These are phyloP conservation scores for Colletotrichum zoysiae DNA, from an alignment of 2,329 filamentous ascomycete species.

Conservation along the genomic window DNA sequence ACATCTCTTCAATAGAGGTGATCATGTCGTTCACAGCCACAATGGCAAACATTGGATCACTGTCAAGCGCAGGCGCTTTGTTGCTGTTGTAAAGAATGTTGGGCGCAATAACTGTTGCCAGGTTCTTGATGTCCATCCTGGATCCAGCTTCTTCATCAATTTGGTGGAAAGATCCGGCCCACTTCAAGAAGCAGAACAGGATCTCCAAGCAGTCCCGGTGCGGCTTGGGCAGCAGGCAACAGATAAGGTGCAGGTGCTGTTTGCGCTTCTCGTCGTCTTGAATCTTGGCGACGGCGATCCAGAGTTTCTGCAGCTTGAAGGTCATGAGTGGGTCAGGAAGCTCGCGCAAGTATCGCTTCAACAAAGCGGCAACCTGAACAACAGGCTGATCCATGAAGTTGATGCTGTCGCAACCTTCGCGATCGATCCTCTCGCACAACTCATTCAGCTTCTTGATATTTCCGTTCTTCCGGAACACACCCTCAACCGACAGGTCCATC, in stretches of 20 bases:
- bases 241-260: slow-evolving; percentile 88
- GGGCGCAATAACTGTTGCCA: slow-evolving; percentile 96
- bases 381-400: slow-evolving; percentile 91
- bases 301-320: slow-evolving; percentile 92
- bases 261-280: slow-evolving; percentile 83
- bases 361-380: slow-evolving; percentile 90
- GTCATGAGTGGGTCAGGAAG: slow-evolving; percentile 95
- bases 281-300: slow-evolving; percentile 91
- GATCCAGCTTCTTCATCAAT: slow-evolving; percentile 97
- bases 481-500: slow-evolving; percentile 99
- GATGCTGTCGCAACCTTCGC: slow-evolving; percentile 84
- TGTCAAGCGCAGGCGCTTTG: slow-evolving; percentile 77
- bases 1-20: slow-evolving; percentile 95
- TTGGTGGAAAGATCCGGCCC: slow-evolving; percentile 97
- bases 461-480: slow-evolving; percentile 98
- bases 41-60: slow-evolving; percentile 92
- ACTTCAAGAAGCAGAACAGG: slow-evolving; percentile 94
- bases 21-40: slow-evolving; percentile 93
- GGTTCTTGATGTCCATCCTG: slow-evolving; percentile 98
- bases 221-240: slow-evolving; percentile 91
- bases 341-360: slow-evolving; percentile 95
- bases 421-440: slow-evolving; percentile 86
- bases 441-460: slow-evolving; percentile 96
- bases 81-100: slow-evolving; percentile 86
- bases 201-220: slow-evolving; percentile 96